These are phyloP conservation scores for Haplosporangium sp. DNA, from an alignment of 371 early-diverging fungal species.

Conservation along the genomic window DNA sequence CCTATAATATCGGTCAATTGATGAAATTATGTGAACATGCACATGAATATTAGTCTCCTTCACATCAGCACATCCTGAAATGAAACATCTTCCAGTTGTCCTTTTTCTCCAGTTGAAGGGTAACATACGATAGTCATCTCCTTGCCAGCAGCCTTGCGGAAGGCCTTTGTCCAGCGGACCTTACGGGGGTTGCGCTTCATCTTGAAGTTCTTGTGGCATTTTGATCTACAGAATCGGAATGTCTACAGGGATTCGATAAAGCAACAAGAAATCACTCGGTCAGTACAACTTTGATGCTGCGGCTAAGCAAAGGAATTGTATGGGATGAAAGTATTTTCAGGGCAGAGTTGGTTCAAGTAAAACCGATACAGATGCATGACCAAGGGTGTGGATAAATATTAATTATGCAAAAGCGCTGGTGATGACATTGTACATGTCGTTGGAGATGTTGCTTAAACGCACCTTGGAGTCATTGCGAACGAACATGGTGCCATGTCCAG, in stretches of 20 bases:
- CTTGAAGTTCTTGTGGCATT: constrained; percentile 99
- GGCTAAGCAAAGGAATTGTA: not conserved
- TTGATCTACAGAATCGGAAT: constrained; percentile 98
- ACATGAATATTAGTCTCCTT: not conserved
- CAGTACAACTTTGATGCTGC: not conserved
- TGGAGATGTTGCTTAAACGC: constrained; percentile 8
- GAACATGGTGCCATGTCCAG: constrained; percentile 99
- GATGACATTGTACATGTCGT: not conserved
- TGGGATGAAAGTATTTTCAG: not conserved
- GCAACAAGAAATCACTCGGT: not conserved
- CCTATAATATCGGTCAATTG: constrained; percentile 60
- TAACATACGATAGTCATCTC: constrained; percentile 97
- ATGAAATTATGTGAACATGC: not conserved
- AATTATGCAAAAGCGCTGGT: not conserved
- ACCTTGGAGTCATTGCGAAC: constrained; percentile 98
- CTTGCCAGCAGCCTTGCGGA: constrained; percentile 97
- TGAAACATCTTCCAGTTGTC: not conserved
- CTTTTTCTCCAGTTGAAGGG: not conserved
- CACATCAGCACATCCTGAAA: not conserved
- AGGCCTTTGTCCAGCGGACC: constrained; percentile 99
- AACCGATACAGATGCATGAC: not conserved
- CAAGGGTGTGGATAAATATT: not conserved
- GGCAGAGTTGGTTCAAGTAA: too few species aligned
- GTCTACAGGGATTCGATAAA: constrained; percentile 58
- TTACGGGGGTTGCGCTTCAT: constrained; percentile 99